phyloP scores from a whole-genome alignment of 371 early-diverging fungal genomes.

The Haplosporangium sp. region DNA sequence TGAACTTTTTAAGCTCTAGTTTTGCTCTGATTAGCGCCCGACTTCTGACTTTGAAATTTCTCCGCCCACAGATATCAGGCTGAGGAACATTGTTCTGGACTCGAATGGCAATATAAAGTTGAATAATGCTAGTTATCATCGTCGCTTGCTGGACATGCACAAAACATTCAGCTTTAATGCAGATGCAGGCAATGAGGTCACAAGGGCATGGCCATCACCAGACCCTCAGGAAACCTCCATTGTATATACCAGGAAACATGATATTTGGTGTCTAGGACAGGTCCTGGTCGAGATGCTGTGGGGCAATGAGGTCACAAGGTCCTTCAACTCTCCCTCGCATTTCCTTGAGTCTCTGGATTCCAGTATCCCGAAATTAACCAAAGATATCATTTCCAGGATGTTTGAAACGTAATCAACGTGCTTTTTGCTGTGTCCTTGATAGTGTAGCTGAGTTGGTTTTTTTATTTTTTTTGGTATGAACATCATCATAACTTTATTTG shows the following conservation, averaged over 20 bases:
- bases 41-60: too few species aligned
- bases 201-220: constrained; percentile 55
- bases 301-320: constrained; percentile 70
- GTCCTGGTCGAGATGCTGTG: constrained; percentile 81
- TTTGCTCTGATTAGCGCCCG: too few species aligned
- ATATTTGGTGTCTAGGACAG: constrained; percentile 82
- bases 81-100: constrained; percentile 60
- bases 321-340: constrained; percentile 66
- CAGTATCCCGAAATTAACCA: constrained; percentile 63
- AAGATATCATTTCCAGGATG: constrained; percentile 65
- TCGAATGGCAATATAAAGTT: constrained; percentile 56
- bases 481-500: too few species aligned
- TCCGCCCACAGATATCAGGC: constrained; percentile 44
- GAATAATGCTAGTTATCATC: constrained; percentile 60
- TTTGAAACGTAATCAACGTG: constrained; percentile 57
- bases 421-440: too few species aligned
- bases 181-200: constrained; percentile 27
- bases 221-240: constrained; percentile 46
- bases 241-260: constrained; percentile 69
- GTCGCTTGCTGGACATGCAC: constrained; percentile 59
- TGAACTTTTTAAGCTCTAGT: too few species aligned
- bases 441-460: too few species aligned
- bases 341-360: constrained; percentile 64
- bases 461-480: too few species aligned
- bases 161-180: constrained; percentile 50